These are phyloP conservation scores for Cladosporium sp. DNA, from an alignment of 2,329 filamentous ascomycete genomes.

Conservation along the genomic window DNA sequence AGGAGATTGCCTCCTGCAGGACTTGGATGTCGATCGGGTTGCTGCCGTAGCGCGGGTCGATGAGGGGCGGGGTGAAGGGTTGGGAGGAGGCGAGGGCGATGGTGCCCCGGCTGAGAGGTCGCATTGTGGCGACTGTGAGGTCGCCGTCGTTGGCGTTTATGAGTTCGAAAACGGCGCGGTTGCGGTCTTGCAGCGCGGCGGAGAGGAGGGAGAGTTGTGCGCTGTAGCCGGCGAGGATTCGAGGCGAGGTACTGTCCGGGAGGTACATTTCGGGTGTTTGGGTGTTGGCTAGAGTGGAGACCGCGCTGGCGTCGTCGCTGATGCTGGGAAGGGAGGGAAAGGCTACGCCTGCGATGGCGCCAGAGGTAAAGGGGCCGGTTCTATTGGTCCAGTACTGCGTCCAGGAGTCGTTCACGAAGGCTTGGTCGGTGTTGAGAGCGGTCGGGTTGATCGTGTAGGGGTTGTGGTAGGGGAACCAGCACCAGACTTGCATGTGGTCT, in stretches of 20 bases:
- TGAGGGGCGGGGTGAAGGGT: conserved; percentile 35
- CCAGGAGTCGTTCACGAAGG: conserved; percentile 23
- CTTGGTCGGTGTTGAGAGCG: conserved; percentile 21
- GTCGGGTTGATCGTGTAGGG: conserved; percentile 17
- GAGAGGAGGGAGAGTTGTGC: conserved; percentile 22
- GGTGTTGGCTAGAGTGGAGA: conserved; percentile 14
- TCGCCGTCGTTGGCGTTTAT: conserved; percentile 30
- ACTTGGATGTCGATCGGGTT: conserved; percentile 37
- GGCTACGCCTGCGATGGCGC: conserved; percentile 26
- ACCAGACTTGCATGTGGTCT: conserved; percentile 46
- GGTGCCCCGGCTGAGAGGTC: conserved; percentile 44
- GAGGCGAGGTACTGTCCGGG: conserved; percentile 13
- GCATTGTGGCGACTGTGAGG: conserved; percentile 33
- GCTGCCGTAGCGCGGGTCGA: conserved; percentile 44
- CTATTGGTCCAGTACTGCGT: conserved; percentile 24
- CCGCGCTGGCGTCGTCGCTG: conserved; percentile 14
- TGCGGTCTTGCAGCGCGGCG: conserved; percentile 20
- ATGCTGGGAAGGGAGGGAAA: conserved; percentile 26
- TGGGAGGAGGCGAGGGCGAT: conserved; percentile 37
- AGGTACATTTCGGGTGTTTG: conserved; percentile 23
- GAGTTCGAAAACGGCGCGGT: conserved; percentile 27
- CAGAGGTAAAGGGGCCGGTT: conserved; percentile 28
- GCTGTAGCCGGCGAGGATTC: conserved; percentile 24
- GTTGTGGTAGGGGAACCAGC: conserved; percentile 23
- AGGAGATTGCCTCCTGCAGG: conserved; percentile 25